A percentile compares a stretch with the other conserved stretches of the same genome.
Conservation (phyloP, 345 rosid species). For the Brassica nigra region DNA sequence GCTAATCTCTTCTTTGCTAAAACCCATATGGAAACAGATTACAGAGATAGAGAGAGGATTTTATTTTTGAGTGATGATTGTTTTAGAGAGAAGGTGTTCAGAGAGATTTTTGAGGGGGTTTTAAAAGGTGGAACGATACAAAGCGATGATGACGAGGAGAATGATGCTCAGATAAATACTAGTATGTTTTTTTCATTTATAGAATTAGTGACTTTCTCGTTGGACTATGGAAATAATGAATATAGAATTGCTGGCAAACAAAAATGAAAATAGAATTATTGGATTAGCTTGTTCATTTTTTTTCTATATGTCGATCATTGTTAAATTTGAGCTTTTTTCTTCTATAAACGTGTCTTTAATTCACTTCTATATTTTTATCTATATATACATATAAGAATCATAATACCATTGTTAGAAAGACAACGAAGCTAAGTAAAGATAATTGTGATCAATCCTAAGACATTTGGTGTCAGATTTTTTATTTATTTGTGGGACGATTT, state of each 20-base stretch:
- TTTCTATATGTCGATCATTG: constrained; percentile 5
- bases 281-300: not conserved
- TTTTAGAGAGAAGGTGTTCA: constrained; percentile 4
- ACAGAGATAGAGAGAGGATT: not conserved
- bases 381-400: not conserved
- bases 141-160: constrained; percentile 25
- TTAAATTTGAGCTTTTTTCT: not conserved
- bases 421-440: not conserved
- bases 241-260: not conserved
- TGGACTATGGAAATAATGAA: not conserved
- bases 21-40: constrained; percentile 53
- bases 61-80: not conserved
- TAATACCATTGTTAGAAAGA: not conserved
- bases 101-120: constrained; percentile 25
- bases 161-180: constrained; percentile 15
- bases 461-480: not conserved
- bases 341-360: not conserved
- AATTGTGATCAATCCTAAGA: not conserved
- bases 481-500: not conserved
- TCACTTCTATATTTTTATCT: not conserved
- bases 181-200: not conserved
- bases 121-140: constrained; percentile 18
- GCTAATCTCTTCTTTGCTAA: constrained; percentile 57
- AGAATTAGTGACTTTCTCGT: not conserved
- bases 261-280: constrained; percentile 5